Conservation (phyloP, 345 rosid species). For the Linum lewisii region DNA sequence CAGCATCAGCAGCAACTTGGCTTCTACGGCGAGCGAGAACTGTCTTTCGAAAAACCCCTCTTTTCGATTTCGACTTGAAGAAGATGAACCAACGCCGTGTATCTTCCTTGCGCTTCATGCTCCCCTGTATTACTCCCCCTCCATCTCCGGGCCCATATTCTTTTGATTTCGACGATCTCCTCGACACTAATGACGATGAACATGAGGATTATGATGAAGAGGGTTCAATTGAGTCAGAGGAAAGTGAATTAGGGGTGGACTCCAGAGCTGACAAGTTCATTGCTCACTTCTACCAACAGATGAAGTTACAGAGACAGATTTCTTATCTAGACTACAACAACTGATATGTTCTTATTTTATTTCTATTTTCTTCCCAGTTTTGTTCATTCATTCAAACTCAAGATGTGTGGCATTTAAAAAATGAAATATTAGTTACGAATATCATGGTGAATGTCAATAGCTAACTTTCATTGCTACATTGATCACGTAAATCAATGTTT, state of each 20-base stretch:
- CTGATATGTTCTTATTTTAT: too few relatives aligned
- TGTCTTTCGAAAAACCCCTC: background rate
- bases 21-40: background rate
- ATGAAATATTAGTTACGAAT: too few relatives aligned
- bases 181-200: background rate
- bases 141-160: background rate
- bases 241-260: background rate
- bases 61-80: background rate
- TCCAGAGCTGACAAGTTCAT: background rate
- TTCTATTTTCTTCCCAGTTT: background rate
- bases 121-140: background rate
- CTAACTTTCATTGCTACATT: too few relatives aligned
- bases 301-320: background rate
- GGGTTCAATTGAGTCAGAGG: background rate
- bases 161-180: background rate
- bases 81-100: background rate
- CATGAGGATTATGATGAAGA: background rate
- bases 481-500: too few relatives aligned
- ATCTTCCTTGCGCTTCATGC: background rate
- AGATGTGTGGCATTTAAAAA: too few relatives aligned
- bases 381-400: too few relatives aligned
- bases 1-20: background rate
- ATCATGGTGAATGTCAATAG: too few relatives aligned
- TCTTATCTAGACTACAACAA: background rate
- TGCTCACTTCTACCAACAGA: background rate